These are phyloP conservation scores for Novakomyces olei DNA, from an alignment of 805 yeast species.

Conservation along the genomic window DNA sequence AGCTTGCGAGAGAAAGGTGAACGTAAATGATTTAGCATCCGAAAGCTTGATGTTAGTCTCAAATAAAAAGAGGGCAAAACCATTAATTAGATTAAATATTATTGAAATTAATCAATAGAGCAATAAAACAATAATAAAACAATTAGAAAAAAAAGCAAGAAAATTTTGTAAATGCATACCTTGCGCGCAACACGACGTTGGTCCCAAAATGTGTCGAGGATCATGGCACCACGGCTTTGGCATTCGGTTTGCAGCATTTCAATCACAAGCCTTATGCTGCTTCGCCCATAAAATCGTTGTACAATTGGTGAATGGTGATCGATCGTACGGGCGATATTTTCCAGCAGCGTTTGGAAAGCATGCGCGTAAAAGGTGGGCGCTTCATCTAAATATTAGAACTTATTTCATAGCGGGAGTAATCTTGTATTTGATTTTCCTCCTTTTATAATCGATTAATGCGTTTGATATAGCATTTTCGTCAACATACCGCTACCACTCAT, in stretches of 20 bases:
- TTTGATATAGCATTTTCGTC: neutral
- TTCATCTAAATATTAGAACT: slow-evolving; percentile 8
- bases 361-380: slow-evolving; percentile 17
- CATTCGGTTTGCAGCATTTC: slow-evolving; percentile 63
- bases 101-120: slow-evolving; percentile 8
- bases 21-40: too few relatives aligned
- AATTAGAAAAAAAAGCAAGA: neutral
- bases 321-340: slow-evolving; percentile 62
- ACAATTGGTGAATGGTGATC: slow-evolving; percentile 72
- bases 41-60: too few relatives aligned
- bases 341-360: slow-evolving; percentile 33
- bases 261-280: slow-evolving; percentile 38
- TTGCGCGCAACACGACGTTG: slow-evolving; percentile 33
- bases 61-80: slow-evolving; percentile 11
- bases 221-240: slow-evolving; percentile 78
- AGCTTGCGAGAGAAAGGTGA: too few relatives aligned
- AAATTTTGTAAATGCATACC: neutral
- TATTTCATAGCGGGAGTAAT: too few relatives aligned
- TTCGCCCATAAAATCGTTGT: slow-evolving; percentile 43
- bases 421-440: slow-evolving; percentile 14
- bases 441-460: neutral
- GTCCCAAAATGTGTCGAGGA: slow-evolving; percentile 70
- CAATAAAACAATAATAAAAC: slow-evolving; percentile 8
- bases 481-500: slow-evolving; percentile 8
- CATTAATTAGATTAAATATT: slow-evolving; percentile 10